Evolutionary conservation across 192 early-diverging fungal species (phyloP), one percentile per base, ranked within the genome.

Genomic region (Coemansia sp.): DNA sequence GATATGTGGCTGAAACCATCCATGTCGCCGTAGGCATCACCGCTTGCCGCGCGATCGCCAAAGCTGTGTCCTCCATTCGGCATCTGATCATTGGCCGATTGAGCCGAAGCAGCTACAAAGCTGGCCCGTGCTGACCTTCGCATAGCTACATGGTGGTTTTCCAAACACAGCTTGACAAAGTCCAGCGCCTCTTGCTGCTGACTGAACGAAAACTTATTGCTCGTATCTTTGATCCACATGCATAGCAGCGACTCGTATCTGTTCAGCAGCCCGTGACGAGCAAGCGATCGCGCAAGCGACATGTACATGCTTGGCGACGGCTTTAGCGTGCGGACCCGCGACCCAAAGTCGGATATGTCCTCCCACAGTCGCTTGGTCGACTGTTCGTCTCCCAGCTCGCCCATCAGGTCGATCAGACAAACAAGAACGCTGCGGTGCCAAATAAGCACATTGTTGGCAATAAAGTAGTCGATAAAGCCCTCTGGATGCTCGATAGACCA

Each of bases 371-470:
- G 63, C 67, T 73, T 47, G 23, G 70, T 28, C 54, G 58, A 55
- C 57, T 35, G n/a, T 5, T 22, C 57, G 28, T 69, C 64, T 35
- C 71, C 67, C 8, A 69, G 51, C 54, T 70, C 64, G 28, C 71
- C 68, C 7, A 73, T 42, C 18, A 61, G 62, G 28, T 70, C 71
- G 13, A 79, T n/a, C 13, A 70, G 24, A 14, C 60, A 50, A 0
- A 32, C 61, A 20, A 79, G 67, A 6, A 70, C 69, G 34, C 60
- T 55, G 4, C 68, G 64, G 20, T 79, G 76, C 76, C 76, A 79
- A 6, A 79, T 48, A 11, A 79, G 57, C 49, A 67, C 71, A 22
- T 67, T 70, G 63, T 53, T 59, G 6, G 55, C 53, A 19, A 73
- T 52, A 55, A 79, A 73, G 23, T 67, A 66, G 4, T 23, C 58